Evolutionary conservation across 2,329 filamentous ascomycete species (phyloP), one percentile per base, ranked within the genome.

Genomic region (Colletotrichum neosansevieriae): DNA sequence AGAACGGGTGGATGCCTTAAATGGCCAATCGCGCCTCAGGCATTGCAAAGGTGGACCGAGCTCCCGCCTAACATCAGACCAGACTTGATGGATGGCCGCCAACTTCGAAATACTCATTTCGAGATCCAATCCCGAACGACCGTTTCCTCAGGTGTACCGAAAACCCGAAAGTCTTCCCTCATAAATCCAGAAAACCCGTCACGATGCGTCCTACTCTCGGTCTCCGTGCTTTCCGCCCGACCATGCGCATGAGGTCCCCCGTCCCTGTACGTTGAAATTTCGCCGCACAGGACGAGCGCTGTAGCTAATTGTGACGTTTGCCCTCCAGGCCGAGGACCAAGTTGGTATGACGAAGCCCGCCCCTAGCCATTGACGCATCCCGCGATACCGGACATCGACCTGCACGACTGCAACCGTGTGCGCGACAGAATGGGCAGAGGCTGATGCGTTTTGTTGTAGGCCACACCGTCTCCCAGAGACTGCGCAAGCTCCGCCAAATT

Each of bases 391-490:
- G 36, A n/a, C 21, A 58, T 40, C 21, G 47, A 61, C 11, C 11
- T 58, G 47, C 40, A 57, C 62, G 47, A 56, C 65, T n/a, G 65
- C 57, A 36, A 21, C 21, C 29, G 32, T 24, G 34, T 42, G 54
- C 60, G 40, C 50, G 3, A 66, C 47, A 67, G 71, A 32, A 51
- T 32, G 38, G 11, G 49, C 64, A 49, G 32, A 42, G 57, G 38
- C 63, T 67, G 54, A 69, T 45, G 29, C n/a, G 15, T 34, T 47
- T 11, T 56, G 21, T 34, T 66, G 58, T 73, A 99, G 96, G 94
- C 80, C 96, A 98, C 86, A 98, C 95, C 76, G 90, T 98, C 82
- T 97, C 95, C 74, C 96, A 98, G 86, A 93, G 95, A 80, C 87
- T 99, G 76, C 92, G 94, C 80, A 91, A 90, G 79, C 87, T 98